Percentiles rank a stretch among this genome's conserved stretches.
Evolutionary conservation across 2,329 filamentous ascomycete species (phyloP).

Genomic region (Neonectria ditissima): DNA sequence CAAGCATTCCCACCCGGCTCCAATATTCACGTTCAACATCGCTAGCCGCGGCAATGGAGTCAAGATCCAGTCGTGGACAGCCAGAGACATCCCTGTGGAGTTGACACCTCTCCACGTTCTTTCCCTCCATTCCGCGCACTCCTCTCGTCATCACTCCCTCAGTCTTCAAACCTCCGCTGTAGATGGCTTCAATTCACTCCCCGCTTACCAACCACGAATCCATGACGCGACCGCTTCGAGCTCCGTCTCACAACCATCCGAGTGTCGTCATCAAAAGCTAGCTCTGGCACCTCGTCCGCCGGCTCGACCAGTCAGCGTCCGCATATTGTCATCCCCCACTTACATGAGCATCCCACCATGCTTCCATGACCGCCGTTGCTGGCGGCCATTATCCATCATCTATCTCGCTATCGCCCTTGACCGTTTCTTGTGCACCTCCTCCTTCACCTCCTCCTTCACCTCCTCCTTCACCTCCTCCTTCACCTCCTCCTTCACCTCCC

Average conservation of each 20-base stretch:
- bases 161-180: not conserved
- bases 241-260: not conserved
- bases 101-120: not conserved
- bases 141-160: too few species aligned
- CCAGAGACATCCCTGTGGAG: not conserved
- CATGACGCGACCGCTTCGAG: not conserved
- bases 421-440: not conserved
- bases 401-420: not conserved
- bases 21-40: not conserved
- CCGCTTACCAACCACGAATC: not conserved
- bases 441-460: too few species aligned
- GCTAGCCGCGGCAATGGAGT: not conserved
- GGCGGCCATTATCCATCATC: too few species aligned
- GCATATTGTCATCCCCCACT: slow-evolving; percentile 11
- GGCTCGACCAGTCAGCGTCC: slow-evolving; percentile 5
- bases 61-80: not conserved
- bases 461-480: too few species aligned
- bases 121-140: too few species aligned
- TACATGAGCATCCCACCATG: slow-evolving; percentile 1
- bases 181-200: not conserved
- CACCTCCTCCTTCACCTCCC: not conserved
- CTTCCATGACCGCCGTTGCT: not conserved
- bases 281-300: not conserved
- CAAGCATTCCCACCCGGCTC: not conserved
- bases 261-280: slow-evolving; percentile 4